phyloP scores from a whole-genome alignment of 1,284 basidiomycete genomes.

The Melampsora americana region DNA sequence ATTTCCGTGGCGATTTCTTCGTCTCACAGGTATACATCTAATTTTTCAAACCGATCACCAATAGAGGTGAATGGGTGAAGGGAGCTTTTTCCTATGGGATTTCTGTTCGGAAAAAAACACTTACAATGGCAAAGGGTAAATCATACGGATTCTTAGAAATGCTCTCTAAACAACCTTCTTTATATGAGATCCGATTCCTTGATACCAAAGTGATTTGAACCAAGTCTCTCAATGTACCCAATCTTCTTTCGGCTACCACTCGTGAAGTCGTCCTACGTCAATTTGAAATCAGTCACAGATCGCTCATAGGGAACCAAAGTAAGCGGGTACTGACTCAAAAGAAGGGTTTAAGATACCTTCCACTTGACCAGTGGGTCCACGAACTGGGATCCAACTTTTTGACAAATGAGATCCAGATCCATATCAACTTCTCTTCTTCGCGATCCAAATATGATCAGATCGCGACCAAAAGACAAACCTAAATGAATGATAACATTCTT shows the following conservation, averaged over 20 bases:
- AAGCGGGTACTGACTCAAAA: conserved; percentile 33
- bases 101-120: background rate
- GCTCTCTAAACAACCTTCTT: conserved; percentile 41
- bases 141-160: conserved; percentile 38
- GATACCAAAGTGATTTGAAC: conserved; percentile 37
- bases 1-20: conserved; percentile 18
- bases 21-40: conserved; percentile 40
- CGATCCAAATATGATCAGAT: background rate
- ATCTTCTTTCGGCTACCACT: conserved; percentile 36
- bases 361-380: conserved; percentile 36
- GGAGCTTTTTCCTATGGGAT: background rate
- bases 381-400: conserved; percentile 41
- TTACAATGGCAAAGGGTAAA: conserved; percentile 39
- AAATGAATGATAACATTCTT: conserved; percentile 43
- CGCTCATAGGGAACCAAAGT: conserved; percentile 4
- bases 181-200: conserved; percentile 23
- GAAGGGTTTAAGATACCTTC: conserved; percentile 44
- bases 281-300: conserved; percentile 6
- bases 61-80: background rate
- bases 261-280: conserved; percentile 29
- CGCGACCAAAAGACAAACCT: conserved; percentile 18
- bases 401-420: no score
- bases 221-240: conserved; percentile 35
- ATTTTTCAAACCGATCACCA: background rate
- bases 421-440: background rate